Percentiles rank a stretch among this genome's conserved stretches.
These are phyloP conservation scores for Monilinia laxa DNA, from an alignment of 2,329 filamentous ascomycete genomes.

Conservation along the genomic window DNA sequence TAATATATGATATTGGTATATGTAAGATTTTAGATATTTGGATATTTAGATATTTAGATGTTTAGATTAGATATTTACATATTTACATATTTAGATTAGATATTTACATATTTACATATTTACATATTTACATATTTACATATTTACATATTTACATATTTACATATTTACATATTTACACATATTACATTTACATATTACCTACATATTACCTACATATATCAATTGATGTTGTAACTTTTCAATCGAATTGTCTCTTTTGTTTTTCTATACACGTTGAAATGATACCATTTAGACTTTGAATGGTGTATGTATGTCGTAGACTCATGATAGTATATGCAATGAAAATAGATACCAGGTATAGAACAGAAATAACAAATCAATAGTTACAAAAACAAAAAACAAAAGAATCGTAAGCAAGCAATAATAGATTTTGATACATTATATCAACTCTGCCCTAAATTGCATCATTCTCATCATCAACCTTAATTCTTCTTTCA, in stretches of 20 bases:
- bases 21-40: too few species aligned
- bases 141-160: too few species aligned
- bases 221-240: neutral
- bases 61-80: too few species aligned
- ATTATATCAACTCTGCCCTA: constrained; percentile 15
- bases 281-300: neutral
- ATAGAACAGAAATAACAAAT: neutral
- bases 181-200: too few species aligned
- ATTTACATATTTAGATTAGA: too few species aligned
- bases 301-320: neutral
- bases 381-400: neutral
- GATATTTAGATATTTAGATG: too few species aligned
- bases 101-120: too few species aligned
- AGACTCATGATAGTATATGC: neutral
- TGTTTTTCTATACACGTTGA: neutral
- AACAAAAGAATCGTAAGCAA: too few species aligned
- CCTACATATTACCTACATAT: too few species aligned
- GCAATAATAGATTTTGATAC: neutral
- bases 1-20: too few species aligned
- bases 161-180: too few species aligned
- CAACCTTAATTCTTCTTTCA: neutral
- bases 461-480: constrained; percentile 13
- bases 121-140: too few species aligned
- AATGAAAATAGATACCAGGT: neutral
- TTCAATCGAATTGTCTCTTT: neutral